Evolutionary conservation across 2,329 filamentous ascomycete genomes (phyloP).

Genomic region (Sclerotiophoma versabilis): DNA sequence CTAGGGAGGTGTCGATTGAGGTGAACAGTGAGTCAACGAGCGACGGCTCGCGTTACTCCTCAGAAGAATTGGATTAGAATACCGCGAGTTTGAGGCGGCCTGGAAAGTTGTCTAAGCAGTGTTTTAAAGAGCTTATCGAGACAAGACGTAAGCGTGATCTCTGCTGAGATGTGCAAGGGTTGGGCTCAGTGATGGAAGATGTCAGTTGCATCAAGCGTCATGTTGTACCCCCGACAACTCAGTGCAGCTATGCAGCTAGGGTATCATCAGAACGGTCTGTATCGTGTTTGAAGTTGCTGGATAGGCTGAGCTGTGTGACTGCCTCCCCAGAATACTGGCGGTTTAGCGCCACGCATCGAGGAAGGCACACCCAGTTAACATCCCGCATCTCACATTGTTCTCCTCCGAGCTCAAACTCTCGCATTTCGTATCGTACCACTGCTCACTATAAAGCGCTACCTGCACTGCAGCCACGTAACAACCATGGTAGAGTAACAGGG

Average conservation of each 20-base stretch:
- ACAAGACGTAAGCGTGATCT: neutral
- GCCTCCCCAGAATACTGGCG: slow-evolving; percentile 10
- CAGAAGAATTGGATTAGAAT: slow-evolving; percentile 20
- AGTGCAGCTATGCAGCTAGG: too few species aligned
- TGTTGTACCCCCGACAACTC: too few species aligned
- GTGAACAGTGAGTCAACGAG: slow-evolving; percentile 2
- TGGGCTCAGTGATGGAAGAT: too few species aligned
- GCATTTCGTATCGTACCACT: neutral
- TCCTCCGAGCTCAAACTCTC: neutral
- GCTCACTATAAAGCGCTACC: neutral
- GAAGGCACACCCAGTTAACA: slow-evolving; percentile 20
- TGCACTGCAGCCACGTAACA: neutral
- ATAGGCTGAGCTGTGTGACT: slow-evolving; percentile 12
- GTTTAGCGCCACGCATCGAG: slow-evolving; percentile 13
- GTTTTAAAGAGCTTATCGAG: neutral
- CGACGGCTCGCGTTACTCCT: slow-evolving; percentile 17
- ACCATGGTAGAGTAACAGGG: slow-evolving; percentile 17
- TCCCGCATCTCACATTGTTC: neutral
- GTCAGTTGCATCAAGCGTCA: too few species aligned
- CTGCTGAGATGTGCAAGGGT: neutral
- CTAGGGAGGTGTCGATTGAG: neutral
- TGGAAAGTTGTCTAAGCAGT: too few species aligned
- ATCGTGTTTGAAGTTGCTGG: neutral
- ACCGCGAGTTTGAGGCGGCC: neutral
- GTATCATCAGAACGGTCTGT: neutral